Conservation (phyloP, 2,329 filamentous ascomycete species). For the Septoria petroselini region DNA sequence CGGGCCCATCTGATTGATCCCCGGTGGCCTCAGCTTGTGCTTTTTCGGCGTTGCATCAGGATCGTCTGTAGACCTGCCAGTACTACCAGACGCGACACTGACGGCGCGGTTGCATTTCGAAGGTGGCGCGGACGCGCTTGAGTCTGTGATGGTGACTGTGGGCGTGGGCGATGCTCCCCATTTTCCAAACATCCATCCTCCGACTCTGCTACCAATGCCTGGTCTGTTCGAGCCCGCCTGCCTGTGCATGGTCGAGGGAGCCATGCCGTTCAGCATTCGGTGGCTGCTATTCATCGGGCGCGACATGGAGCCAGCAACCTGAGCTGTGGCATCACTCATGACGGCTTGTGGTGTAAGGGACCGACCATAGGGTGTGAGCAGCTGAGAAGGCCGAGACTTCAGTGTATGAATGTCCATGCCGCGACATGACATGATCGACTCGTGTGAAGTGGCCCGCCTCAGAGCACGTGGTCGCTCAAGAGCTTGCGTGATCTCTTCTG, state of each 20-base stretch:
- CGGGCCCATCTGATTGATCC: constrained; percentile 74
- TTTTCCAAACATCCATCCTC: constrained; percentile 63
- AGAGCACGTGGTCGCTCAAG: constrained; percentile 45
- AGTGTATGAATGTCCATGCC: constrained; percentile 83
- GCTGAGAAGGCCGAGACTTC: constrained; percentile 70
- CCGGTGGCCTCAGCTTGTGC: constrained; percentile 55
- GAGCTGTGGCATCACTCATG: constrained; percentile 38
- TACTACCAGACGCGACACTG: constrained; percentile 24
- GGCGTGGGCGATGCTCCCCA: constrained; percentile 57
- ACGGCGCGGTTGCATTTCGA: constrained; percentile 18
- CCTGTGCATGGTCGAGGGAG: constrained; percentile 21
- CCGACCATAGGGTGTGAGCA: constrained; percentile 56
- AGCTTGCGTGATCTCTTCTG: constrained; percentile 29
- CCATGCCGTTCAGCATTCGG: constrained; percentile 37
- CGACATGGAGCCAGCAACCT: constrained; percentile 44
- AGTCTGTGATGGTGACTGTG: constrained; percentile 17
- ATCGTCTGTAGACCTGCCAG: constrained; percentile 25
- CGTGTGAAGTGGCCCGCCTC: constrained; percentile 71
- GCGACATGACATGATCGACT: constrained; percentile 81
- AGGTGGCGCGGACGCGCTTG: constrained; percentile 7
- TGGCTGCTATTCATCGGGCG: constrained; percentile 31
- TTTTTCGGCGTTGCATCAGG: constrained; percentile 38
- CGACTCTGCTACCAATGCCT: constrained; percentile 53
- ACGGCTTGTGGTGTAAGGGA: constrained; percentile 49
- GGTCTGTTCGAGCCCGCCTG: constrained; percentile 10